Base-by-base conservation (phyloP, 768 basidiomycete genomes). In the Lentinula sp. region DNA sequence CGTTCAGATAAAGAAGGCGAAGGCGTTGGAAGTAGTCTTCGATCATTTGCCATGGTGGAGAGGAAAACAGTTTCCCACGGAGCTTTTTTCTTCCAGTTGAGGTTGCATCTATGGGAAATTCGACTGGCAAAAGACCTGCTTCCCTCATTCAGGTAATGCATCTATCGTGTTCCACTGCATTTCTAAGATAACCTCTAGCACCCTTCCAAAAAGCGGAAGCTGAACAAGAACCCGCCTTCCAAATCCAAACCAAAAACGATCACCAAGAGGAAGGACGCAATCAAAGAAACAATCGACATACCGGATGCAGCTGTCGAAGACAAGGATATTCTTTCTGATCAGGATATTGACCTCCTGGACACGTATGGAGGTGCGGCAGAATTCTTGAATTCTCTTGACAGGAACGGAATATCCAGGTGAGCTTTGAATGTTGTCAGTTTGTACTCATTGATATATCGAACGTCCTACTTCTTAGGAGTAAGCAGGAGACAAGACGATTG, bases 401-500 rank as follows among this genome's bases (percentile, higher is more conserved):
- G 81, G 63, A 85, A 84, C 66, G 90, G 85, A n/a, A 90, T 98
- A 61, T 79, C 90, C 63, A 82, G 88, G 95, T 91, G 68, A 62
- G 82, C 73, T 16, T 15, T 6, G 28, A 35, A 28, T 7, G 23
- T 9, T 57, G 45, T 4, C 8, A 41, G 46, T 13, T 35, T 28
- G 6, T 7, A 7, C 6, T 58, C 16, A 41, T 33, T 23, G n/a
- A 7, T 55, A 35, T 48, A 3, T 28, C 35, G 9, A 16, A 51
- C 20, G 8, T 55, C 37, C 65, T 49, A 55, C 51, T 39, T 35
- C 61, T 35, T 62, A 95, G 91, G 85, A 94, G 91, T 68, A 92
- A 92, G 73, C 90, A 88, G 65, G 93, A 91, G 72, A 90, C 85
- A 0, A 79, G 86, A 58, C 79, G 88, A 57, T 71, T 95, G 61